Evolutionary conservation across 169 alveolate genomes (phyloP).

Genomic region (Theileria annulata): DNA sequence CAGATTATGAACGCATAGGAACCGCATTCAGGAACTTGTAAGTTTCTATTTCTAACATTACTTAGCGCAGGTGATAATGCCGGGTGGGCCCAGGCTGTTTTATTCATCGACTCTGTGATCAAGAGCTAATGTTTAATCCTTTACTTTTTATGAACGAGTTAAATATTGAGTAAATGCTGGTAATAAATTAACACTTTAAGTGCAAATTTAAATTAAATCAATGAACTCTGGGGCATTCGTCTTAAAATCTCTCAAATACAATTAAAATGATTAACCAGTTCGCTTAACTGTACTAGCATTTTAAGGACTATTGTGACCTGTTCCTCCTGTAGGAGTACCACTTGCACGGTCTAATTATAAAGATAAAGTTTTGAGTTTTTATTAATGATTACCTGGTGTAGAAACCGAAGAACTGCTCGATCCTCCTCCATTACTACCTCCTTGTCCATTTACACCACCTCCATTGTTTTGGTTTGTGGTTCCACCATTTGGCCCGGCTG

Average conservation of each 20-base stretch:
- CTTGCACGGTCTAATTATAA: too few species aligned
- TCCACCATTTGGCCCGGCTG: too few species aligned
- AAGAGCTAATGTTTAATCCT: slow-evolving; percentile 10
- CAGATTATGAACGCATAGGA: slow-evolving; percentile 15
- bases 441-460: background rate
- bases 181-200: background rate
- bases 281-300: too few species aligned
- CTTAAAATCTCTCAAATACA: background rate
- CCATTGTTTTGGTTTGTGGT: too few species aligned
- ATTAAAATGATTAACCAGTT: too few species aligned
- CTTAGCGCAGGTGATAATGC: slow-evolving; percentile 49
- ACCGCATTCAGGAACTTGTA: slow-evolving; percentile 31
- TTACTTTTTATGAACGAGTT: background rate
- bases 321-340: too few species aligned
- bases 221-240: background rate
- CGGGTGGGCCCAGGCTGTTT: slow-evolving; percentile 64
- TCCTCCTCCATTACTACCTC: slow-evolving; percentile 4
- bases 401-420: background rate
- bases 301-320: too few species aligned
- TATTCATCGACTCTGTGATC: slow-evolving; percentile 39
- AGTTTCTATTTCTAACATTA: slow-evolving; percentile 3
- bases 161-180: background rate
- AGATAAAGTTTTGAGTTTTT: too few species aligned
- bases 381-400: too few species aligned
- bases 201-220: background rate